Base-by-base conservation (phyloP, 352 stramenopile species). In the Phytophthora pluvialis region DNA sequence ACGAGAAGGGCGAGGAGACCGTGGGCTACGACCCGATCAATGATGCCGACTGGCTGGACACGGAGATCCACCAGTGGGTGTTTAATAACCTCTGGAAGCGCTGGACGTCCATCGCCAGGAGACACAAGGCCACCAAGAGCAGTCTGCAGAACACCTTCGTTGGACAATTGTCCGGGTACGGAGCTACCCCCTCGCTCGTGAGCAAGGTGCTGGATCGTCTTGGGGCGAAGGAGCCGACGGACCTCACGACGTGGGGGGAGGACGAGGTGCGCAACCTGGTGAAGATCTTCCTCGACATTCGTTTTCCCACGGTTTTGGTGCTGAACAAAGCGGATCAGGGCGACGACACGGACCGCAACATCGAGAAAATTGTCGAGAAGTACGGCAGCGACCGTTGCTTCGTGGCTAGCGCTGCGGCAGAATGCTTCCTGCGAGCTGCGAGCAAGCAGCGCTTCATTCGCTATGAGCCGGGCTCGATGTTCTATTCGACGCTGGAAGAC, bases 261-360 rank as follows among this genome's bases (percentile, higher is more conserved):
- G 44, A 69, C 0, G 78, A 95, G 11, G 87, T 97, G 18, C 86
- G 91, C 51, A 59, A 68, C 4, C 68, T 96, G 35, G 89, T 97
- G n/a, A 78, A 88, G 38, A 68, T 70, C 9, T 97, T 97, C 52
- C 45, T 96, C 29, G 65, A 68, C 10, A 80, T 90, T 31, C 87
- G 89, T 15, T 97, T 97, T 67, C 89, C 89, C 11, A 96, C 89
- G 1, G 81, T 97, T 10, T 72, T 97, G 18, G 88, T 95, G 62
- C 83, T 97, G 8, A 97, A 97, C 66, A 97, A 97, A 62, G 88
- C 87, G 26, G 89, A 97, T 56, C 81, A 91, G 35, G 87, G 85
- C 31, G 82, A 89, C 21, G 78, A 96, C 61, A 95, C 89, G 15
- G 89, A 96, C 64, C 77, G 83, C 46, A 95, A 96, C 74, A 96